Percentiles rank a stretch among this genome's conserved stretches.
These are phyloP conservation scores for Elongisporangium undulatum DNA, from an alignment of 352 stramenopile species.

Conservation along the genomic window DNA sequence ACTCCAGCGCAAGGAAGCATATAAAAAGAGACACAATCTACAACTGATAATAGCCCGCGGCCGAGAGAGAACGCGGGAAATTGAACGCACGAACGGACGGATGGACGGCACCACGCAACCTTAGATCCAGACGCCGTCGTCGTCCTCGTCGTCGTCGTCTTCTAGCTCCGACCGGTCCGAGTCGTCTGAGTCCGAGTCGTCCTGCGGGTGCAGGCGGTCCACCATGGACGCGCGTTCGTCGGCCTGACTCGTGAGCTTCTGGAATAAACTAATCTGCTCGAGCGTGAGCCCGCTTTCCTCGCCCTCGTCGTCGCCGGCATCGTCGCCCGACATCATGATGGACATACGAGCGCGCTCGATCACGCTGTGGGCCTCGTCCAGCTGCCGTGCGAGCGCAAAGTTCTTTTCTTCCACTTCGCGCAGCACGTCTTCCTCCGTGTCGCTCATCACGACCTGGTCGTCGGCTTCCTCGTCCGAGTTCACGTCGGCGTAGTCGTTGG, in stretches of 20 bases:
- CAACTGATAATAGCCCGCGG: neutral
- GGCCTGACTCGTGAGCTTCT: conserved; percentile 86
- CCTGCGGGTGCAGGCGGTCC: conserved; percentile 70
- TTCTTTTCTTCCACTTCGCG: conserved; percentile 82
- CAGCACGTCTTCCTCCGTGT: conserved; percentile 63
- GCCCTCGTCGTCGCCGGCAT: conserved; percentile 51
- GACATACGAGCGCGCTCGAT: conserved; percentile 82
- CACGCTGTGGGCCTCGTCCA: conserved; percentile 80
- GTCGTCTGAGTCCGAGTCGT: conserved; percentile 68
- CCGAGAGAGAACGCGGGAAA: neutral
- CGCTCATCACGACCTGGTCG: conserved; percentile 67
- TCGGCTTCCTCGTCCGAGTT: conserved; percentile 80
- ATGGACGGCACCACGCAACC: conserved; percentile 3
- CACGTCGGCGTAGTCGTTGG: conserved; percentile 78
- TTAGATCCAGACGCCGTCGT: conserved; percentile 88
- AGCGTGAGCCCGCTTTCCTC: conserved; percentile 58
- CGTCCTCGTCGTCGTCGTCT: conserved; percentile 49
- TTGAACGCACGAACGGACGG: neutral
- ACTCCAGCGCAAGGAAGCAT: neutral
- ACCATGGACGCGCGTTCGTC: conserved; percentile 86
- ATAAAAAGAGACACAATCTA: neutral
- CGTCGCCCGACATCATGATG: conserved; percentile 80
- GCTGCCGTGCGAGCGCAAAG: conserved; percentile 76
- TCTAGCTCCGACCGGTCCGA: conserved; percentile 52
- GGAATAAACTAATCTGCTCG: conserved; percentile 90